A percentile compares a stretch with the other conserved stretches of the same genome.
phyloP scores from a whole-genome alignment of 208 protist species.

The Porcisia deanei region DNA sequence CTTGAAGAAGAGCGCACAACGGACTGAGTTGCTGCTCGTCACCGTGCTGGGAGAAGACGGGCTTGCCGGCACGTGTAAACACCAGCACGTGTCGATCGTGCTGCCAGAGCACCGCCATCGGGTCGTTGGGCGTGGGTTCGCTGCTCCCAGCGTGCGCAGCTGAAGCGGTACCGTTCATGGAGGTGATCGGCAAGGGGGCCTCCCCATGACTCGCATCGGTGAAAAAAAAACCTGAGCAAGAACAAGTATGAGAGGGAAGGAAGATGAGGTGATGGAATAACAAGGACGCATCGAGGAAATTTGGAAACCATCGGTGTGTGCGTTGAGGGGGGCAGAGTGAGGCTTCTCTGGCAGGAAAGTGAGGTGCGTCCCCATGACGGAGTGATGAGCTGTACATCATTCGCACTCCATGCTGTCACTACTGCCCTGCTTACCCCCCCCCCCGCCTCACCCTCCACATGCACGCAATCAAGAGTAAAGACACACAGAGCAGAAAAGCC shows the following conservation, averaged over 20 bases:
- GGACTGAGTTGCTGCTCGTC: slow-evolving; percentile 49
- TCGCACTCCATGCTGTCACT: too few species aligned
- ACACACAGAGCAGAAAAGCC: not conserved
- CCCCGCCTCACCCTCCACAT: not conserved
- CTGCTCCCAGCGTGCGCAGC: not conserved
- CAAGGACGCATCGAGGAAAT: too few species aligned
- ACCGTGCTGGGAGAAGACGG: slow-evolving; percentile 77
- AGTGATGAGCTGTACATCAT: too few species aligned
- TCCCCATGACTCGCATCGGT: not conserved
- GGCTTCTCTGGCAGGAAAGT: too few species aligned
- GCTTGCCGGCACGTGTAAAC: slow-evolving; percentile 86
- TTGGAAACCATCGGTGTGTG: not conserved
- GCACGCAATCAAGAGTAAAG: not conserved
- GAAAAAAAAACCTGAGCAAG: not conserved
- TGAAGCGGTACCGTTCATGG: not conserved
- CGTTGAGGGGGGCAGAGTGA: not conserved
- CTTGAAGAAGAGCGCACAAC: slow-evolving; percentile 74
- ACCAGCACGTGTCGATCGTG: slow-evolving; percentile 82
- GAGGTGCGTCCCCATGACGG: too few species aligned
- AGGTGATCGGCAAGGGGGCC: not conserved
- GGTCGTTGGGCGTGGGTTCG: not conserved
- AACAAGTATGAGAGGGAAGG: not conserved
- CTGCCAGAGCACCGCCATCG: slow-evolving; percentile 27
- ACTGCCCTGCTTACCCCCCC: too few species aligned
- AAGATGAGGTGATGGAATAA: not conserved